A percentile compares a stretch with the other conserved stretches of the same genome.
Evolutionary conservation across 2,329 filamentous ascomycete species (phyloP).

Genomic region (Golovinomyces cichoracearum): DNA sequence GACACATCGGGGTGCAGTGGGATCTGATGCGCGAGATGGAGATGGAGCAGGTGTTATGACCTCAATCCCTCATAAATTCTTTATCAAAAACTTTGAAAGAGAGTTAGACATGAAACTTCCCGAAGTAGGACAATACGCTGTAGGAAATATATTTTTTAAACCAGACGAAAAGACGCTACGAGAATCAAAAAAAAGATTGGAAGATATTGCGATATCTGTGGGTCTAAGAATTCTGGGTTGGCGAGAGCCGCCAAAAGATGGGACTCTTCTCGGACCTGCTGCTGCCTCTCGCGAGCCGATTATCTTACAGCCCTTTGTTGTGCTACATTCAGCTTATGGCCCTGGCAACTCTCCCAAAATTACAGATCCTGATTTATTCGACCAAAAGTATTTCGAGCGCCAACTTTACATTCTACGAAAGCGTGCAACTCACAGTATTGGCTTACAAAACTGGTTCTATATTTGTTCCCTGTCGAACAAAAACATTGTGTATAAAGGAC

Average conservation of each 20-base stretch:
- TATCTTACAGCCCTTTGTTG: slow-evolving; percentile 87
- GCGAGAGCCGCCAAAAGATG: slow-evolving; percentile 87
- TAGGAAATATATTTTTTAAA: slow-evolving; percentile 97
- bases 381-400: slow-evolving; percentile 66
- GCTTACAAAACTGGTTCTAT: slow-evolving; percentile 96
- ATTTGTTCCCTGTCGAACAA: slow-evolving; percentile 84
- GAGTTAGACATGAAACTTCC: slow-evolving; percentile 75
- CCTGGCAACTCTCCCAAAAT: slow-evolving; percentile 50
- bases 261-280: slow-evolving; percentile 71
- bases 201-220: slow-evolving; percentile 71
- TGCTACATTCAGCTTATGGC: slow-evolving; percentile 65
- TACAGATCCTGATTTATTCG: slow-evolving; percentile 55
- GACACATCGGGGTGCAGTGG: slow-evolving; percentile 96
- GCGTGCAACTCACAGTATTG: slow-evolving; percentile 79
- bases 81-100: slow-evolving; percentile 90
- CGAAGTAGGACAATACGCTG: slow-evolving; percentile 75
- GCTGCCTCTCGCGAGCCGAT: slow-evolving; percentile 82
- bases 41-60: slow-evolving; percentile 99
- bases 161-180: slow-evolving; percentile 72
- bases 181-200: slow-evolving; percentile 76
- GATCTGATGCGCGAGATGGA: slow-evolving; percentile 90
- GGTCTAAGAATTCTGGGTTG: slow-evolving; percentile 81
- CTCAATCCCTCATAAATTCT: slow-evolving; percentile 93
- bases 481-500: slow-evolving; percentile 98
- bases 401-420: slow-evolving; percentile 89